phyloP scores from a whole-genome alignment of 352 stramenopile species.

The Peronospora belbahrii region DNA sequence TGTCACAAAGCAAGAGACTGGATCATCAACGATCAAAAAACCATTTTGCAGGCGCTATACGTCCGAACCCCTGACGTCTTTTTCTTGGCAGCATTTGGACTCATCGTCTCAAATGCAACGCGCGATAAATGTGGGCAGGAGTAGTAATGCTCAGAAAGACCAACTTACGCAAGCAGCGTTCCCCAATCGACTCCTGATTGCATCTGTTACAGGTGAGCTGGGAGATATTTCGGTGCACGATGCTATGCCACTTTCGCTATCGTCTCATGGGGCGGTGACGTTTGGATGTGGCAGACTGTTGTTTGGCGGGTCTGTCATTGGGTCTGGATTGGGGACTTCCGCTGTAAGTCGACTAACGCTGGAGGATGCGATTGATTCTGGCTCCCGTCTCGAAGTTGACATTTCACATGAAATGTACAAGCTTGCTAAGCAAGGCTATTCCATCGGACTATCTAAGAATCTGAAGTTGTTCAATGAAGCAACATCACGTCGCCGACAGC shows the following conservation, averaged over 20 bases:
- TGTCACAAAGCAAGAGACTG: slow-evolving; percentile 51
- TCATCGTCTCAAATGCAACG: slow-evolving; percentile 13
- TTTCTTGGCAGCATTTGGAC: slow-evolving; percentile 72
- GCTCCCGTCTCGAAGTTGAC: slow-evolving; percentile 37
- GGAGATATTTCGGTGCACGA: slow-evolving; percentile 85
- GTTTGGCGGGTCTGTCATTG: slow-evolving; percentile 40
- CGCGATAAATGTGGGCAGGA: slow-evolving; percentile 17
- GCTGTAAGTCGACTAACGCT: slow-evolving; percentile 32
- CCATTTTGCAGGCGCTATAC: slow-evolving; percentile 72
- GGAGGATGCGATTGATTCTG: slow-evolving; percentile 22
- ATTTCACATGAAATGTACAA: slow-evolving; percentile 74
- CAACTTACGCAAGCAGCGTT: slow-evolving; percentile 50
- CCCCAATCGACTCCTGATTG: slow-evolving; percentile 71
- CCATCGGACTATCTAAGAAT: slow-evolving; percentile 67
- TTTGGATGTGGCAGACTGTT: slow-evolving; percentile 73
- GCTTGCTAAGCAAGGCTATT: slow-evolving; percentile 70
- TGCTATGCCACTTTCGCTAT: slow-evolving; percentile 76
- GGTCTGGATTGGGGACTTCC: slow-evolving; percentile 26
- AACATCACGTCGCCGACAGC: slow-evolving; percentile 35
- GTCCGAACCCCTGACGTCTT: slow-evolving; percentile 62
- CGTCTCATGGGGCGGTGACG: slow-evolving; percentile 50
- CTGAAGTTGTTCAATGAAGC: slow-evolving; percentile 53
- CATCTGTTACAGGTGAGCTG: slow-evolving; percentile 63
- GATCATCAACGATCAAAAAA: slow-evolving; percentile 47
- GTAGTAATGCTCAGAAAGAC: slow-evolving; percentile 24